phyloP scores from a whole-genome alignment of 2,329 filamentous ascomycete species.

The Sphaerulina vaccinii region DNA sequence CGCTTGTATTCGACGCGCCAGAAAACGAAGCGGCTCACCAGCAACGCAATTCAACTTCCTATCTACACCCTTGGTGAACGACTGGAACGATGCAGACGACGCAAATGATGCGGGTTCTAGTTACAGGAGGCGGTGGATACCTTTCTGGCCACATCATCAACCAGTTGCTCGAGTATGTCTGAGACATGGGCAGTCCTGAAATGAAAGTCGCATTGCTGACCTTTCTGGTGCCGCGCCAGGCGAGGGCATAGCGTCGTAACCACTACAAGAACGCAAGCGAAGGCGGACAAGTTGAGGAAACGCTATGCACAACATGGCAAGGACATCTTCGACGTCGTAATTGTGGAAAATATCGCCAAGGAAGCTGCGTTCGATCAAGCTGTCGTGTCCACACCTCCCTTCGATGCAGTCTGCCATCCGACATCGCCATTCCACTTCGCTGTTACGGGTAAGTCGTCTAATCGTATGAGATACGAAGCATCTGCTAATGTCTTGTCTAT shows the following conservation, averaged over 20 bases:
- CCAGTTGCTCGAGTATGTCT: conserved; percentile 2
- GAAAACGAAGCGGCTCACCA: background rate
- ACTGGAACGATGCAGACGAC: too few species aligned
- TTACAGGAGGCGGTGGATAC: conserved; percentile 5
- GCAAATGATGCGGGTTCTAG: conserved; percentile 5
- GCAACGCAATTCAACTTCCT: background rate
- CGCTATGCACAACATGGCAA: conserved; percentile 26
- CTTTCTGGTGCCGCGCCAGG: background rate
- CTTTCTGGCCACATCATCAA: conserved; percentile 1
- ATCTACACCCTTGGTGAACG: background rate
- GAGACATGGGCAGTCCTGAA: background rate
- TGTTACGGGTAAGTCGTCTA: conserved; percentile 41
- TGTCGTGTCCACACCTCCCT: conserved; percentile 29
- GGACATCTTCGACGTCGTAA: conserved; percentile 39
- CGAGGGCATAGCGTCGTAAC: conserved; percentile 30
- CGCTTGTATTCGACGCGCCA: background rate
- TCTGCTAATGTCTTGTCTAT: too few species aligned
- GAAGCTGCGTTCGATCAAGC: conserved; percentile 26
- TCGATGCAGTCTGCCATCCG: conserved; percentile 47
- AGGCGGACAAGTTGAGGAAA: conserved; percentile 27
- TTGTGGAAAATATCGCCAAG: conserved; percentile 32
- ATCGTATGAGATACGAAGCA: too few species aligned
- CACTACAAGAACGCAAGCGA: conserved; percentile 21
- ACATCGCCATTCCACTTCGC: conserved; percentile 45
- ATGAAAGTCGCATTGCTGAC: too few species aligned